These are phyloP conservation scores for Penicillium sp. DNA, from an alignment of 2,329 filamentous ascomycete species.

Conservation along the genomic window DNA sequence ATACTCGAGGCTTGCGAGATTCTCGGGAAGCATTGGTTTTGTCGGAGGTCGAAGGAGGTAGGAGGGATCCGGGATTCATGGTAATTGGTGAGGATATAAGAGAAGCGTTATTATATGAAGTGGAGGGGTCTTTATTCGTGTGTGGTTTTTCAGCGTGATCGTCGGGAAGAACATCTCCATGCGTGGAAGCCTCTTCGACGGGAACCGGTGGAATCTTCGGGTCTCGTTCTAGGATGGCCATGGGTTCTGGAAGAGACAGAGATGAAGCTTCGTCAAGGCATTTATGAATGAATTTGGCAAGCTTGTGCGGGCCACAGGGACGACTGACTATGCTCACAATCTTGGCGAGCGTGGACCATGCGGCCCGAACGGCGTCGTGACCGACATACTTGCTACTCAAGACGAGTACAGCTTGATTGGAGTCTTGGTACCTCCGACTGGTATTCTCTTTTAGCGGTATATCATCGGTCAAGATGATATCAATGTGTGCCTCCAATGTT, in stretches of 20 bases:
- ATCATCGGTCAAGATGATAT: slow-evolving; percentile 34
- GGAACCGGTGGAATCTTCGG: neutral
- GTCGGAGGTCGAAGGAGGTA: neutral
- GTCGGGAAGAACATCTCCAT: neutral
- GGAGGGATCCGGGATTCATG: neutral
- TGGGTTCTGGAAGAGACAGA: neutral
- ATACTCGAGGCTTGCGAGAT: slow-evolving; percentile 15
- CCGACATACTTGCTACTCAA: slow-evolving; percentile 37
- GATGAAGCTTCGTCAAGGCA: slow-evolving; percentile 19
- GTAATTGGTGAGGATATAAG: neutral
- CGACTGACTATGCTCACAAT: slow-evolving; percentile 35
- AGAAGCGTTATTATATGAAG: neutral
- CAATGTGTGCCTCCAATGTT: slow-evolving; percentile 23
- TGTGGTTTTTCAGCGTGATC: neutral
- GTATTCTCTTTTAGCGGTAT: slow-evolving; percentile 18
- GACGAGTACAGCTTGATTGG: slow-evolving; percentile 31
- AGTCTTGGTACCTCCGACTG: neutral
- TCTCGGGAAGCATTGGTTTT: neutral
- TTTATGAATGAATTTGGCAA: slow-evolving; percentile 34
- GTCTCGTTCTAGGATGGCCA: neutral
- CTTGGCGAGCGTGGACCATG: slow-evolving; percentile 25
- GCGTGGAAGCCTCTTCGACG: neutral
- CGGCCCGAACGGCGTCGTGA: slow-evolving; percentile 23
- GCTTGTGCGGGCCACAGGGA: slow-evolving; percentile 41
- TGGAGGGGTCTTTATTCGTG: neutral